Evolutionary conservation across 176 grass and related monocot species (phyloP).

Genomic region (Phoenix dactylifera): DNA sequence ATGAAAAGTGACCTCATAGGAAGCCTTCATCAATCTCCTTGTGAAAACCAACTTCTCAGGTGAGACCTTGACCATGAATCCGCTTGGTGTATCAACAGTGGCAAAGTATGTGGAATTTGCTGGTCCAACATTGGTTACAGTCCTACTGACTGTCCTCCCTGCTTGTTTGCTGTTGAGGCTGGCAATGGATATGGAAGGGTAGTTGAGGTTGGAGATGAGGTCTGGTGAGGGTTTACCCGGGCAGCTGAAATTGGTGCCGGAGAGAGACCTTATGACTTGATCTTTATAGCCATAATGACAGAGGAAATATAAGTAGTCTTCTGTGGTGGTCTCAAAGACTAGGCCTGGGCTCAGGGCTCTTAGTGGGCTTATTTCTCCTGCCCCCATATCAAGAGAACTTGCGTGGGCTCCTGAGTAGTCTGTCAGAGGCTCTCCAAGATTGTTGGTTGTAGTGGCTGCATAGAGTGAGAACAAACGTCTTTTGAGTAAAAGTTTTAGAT

Average conservation of each 20-base stretch:
- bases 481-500: no score
- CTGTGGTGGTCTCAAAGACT: conserved; percentile 62
- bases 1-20: conserved; percentile 62
- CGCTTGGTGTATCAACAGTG: conserved; percentile 35
- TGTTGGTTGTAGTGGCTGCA: conserved; percentile 55
- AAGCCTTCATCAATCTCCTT: conserved; percentile 54
- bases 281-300: conserved; percentile 93
- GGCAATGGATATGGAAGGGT: conserved; percentile 84
- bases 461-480: not conserved
- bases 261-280: conserved; percentile 49
- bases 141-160: conserved; percentile 33
- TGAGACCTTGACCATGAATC: conserved; percentile 44
- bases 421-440: conserved; percentile 48
- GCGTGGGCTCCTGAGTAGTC: conserved; percentile 54
- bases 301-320: conserved; percentile 79
- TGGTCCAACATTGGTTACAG: conserved; percentile 66
- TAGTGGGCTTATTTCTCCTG: conserved; percentile 86
- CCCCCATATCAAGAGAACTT: conserved; percentile 76
- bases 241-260: conserved; percentile 47
- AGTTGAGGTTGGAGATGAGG: conserved; percentile 67
- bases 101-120: conserved; percentile 59
- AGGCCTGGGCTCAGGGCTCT: conserved; percentile 83
- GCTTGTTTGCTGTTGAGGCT: conserved; percentile 30
- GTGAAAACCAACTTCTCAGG: conserved; percentile 56
- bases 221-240: conserved; percentile 40